Evolutionary conservation across 2,329 filamentous ascomycete genomes (phyloP), one percentile per base, ranked within the genome.

Genomic region (Cercospora citrullina): DNA sequence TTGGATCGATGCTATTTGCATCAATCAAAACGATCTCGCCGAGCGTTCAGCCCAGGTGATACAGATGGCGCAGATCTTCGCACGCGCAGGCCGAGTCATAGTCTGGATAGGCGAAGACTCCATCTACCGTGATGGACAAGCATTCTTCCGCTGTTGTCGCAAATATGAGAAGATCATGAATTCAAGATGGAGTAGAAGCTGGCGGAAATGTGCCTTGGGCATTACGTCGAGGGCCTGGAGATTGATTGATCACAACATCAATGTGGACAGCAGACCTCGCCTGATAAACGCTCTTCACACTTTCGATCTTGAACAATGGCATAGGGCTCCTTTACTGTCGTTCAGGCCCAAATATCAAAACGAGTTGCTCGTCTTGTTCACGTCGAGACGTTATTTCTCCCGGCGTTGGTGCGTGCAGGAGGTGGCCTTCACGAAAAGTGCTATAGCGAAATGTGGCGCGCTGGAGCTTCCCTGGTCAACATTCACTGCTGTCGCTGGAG

Each of bases 271-370:
- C n/a, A n/a, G n/a, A n/a, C n/a, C n/a, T n/a, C n/a, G n/a, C n/a
- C n/a, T n/a, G n/a, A n/a, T n/a, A n/a, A n/a, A n/a, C n/a, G n/a
- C n/a, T n/a, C n/a, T n/a, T n/a, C n/a, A n/a, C n/a, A n/a, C n/a
- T n/a, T n/a, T n/a, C n/a, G n/a, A n/a, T n/a, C n/a, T 39, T 3
- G 1, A 8, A 1, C 36, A 39, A n/a, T 14, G n/a, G 0, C 5
- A 2, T 16, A 39, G 14, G 14, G 36, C 36, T 5, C 36, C 36
- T n/a, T 39, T 39, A 3, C 3, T 39, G 36, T 39, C 36, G 36
- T 8, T 2, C 5, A 39, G 6, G 36, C 36, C 36, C 16, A 39
- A 16, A 5, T 7, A n/a, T 39, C 14, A n/a, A 6, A n/a, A n/a
- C 2, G 14, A 39, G 5, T 16, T n/a, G 6, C 36, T 39, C 5